These are phyloP conservation scores for Leptodontidium sp. DNA, from an alignment of 2,329 filamentous ascomycete genomes.

Conservation along the genomic window DNA sequence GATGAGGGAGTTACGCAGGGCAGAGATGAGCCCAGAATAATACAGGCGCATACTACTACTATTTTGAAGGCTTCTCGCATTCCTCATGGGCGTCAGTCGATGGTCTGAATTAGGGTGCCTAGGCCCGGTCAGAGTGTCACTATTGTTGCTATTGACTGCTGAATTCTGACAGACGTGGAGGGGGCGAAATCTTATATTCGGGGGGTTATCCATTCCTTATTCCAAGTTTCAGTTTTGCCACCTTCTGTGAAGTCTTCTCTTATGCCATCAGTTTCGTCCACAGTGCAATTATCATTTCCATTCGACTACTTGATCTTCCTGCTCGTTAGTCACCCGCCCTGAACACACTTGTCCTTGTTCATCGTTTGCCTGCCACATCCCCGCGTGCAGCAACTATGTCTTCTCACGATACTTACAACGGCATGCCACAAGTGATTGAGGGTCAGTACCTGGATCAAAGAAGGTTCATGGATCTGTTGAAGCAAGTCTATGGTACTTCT, in stretches of 20 bases:
- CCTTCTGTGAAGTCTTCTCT: not conserved
- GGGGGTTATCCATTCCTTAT: too few relatives aligned
- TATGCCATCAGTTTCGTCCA: not conserved
- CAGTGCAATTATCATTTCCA: not conserved
- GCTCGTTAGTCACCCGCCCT: not conserved
- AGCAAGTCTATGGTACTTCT: constrained; percentile 34
- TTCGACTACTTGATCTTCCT: not conserved
- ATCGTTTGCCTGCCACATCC: not conserved
- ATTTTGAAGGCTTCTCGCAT: too few relatives aligned
- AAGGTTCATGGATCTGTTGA: constrained; percentile 34
- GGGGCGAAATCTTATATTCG: too few relatives aligned
- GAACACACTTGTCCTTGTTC: not conserved
- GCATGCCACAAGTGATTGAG: constrained; percentile 35
- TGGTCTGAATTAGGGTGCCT: too few relatives aligned
- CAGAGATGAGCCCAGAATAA: too few relatives aligned
- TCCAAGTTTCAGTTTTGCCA: too few relatives aligned
- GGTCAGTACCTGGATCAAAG: constrained; percentile 36
- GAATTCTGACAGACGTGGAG: too few relatives aligned
- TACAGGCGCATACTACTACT: too few relatives aligned
- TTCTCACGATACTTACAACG: not conserved
- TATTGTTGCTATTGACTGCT: too few relatives aligned
- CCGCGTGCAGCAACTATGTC: not conserved
- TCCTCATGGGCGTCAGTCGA: too few relatives aligned
- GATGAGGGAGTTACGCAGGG: too few relatives aligned
- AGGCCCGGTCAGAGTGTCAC: too few relatives aligned